Evolutionary conservation across 164 flowering plant species (phyloP).

Genomic region (Vitis amurensis): DNA sequence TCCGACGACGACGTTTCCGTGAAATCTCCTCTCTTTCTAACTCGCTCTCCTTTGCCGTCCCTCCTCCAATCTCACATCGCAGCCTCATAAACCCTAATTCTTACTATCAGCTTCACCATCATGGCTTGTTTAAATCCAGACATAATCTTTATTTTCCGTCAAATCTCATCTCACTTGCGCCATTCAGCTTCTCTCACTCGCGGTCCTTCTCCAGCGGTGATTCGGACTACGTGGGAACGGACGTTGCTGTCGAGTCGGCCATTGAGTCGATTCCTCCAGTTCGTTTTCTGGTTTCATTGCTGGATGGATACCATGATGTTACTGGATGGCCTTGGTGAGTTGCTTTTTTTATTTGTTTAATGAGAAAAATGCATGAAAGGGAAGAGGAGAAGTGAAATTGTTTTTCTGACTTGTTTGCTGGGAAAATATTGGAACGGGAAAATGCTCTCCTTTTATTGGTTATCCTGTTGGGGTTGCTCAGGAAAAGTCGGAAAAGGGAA

Average conservation of each 20-base stretch:
- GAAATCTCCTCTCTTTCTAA: no score
- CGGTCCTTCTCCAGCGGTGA: slow-evolving; percentile 18
- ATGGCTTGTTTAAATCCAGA: no score
- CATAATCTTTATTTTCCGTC: not conserved
- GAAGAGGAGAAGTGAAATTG: no score
- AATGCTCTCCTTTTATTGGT: no score
- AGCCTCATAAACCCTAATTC: not conserved
- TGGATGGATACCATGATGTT: slow-evolving; percentile 68
- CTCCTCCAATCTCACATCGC: no score
- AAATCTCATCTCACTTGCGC: not conserved
- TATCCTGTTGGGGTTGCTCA: not conserved
- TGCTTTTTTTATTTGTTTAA: not conserved
- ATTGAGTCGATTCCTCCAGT: slow-evolving; percentile 42
- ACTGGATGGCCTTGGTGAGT: slow-evolving; percentile 84
- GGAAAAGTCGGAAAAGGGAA: not conserved
- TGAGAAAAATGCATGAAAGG: no score
- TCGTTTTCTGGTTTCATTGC: slow-evolving; percentile 42
- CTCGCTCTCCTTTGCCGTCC: no score
- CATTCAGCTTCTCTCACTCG: not conserved
- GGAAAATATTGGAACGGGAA: no score
- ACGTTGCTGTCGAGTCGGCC: slow-evolving; percentile 10
- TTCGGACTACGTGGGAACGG: not conserved
- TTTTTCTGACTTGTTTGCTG: no score
- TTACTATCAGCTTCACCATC: not conserved
- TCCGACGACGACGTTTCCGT: no score